These are phyloP conservation scores for Anisodus tanguticus DNA, from an alignment of 257 asterid species.

Conservation along the genomic window DNA sequence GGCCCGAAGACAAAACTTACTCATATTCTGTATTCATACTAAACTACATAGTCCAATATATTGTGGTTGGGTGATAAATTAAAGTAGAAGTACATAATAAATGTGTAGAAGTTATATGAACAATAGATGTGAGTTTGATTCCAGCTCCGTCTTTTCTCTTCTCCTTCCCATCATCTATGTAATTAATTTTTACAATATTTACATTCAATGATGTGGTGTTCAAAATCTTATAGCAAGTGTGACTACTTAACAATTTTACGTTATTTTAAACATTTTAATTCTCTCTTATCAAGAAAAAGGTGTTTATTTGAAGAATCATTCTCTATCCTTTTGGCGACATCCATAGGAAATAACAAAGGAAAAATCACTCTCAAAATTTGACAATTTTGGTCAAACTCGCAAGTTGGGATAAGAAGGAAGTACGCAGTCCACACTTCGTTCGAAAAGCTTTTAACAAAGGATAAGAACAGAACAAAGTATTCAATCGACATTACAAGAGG, in stretches of 20 bases:
- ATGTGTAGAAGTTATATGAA: neutral
- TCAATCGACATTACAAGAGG: neutral
- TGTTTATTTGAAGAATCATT: neutral
- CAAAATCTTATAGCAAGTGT: neutral
- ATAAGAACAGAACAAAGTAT: slow-evolving; percentile 17
- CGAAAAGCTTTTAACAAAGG: neutral
- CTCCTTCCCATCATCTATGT: too few species aligned
- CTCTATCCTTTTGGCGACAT: neutral
- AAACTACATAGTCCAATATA: neutral
- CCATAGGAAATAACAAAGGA: neutral
- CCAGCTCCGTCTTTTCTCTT: neutral
- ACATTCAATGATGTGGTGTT: neutral
- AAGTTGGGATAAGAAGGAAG: slow-evolving; percentile 8
- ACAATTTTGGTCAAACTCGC: slow-evolving; percentile 23
- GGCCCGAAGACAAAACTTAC: neutral
- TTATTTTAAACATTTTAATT: neutral
- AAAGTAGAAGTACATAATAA: neutral
- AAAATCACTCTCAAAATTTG: neutral
- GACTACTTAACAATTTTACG: neutral
- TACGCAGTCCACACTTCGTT: neutral
- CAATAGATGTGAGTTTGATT: neutral
- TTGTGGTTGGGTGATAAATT: neutral
- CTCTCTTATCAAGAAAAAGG: neutral
- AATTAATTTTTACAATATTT: too few species aligned
- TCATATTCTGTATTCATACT: neutral